phyloP scores from a whole-genome alignment of 352 stramenopile genomes.

The Thalassiosira livingstoniorum region DNA sequence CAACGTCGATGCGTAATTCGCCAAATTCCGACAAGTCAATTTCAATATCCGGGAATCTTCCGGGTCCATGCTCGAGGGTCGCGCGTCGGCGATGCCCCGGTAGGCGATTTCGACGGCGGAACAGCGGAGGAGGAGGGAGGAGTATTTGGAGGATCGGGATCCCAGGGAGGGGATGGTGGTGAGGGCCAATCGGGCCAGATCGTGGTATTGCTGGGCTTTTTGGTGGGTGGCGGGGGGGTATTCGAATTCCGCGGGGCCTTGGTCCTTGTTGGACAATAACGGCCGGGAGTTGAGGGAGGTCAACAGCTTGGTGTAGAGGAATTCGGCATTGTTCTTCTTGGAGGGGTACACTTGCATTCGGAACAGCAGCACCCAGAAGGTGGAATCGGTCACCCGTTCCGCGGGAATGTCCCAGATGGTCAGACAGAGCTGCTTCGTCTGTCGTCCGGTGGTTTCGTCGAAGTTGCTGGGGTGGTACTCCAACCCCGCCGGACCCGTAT shows the following conservation, averaged over 20 bases:
- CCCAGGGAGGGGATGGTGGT: conserved; percentile 72
- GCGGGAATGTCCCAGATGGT: conserved; percentile 84
- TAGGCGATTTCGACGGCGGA: conserved; percentile 80
- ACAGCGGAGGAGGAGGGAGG: conserved; percentile 78
- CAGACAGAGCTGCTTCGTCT: conserved; percentile 84
- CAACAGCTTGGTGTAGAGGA: conserved; percentile 85
- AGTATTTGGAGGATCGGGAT: conserved; percentile 69
- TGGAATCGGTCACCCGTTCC: conserved; percentile 77
- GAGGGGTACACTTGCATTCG: conserved; percentile 86
- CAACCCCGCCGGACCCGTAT: conserved; percentile 81
- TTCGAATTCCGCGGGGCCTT: conserved; percentile 77
- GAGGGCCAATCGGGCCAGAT: conserved; percentile 77
- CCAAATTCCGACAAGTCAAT: conserved; percentile 82
- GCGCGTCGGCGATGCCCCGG: conserved; percentile 74
- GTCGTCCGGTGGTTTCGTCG: conserved; percentile 77
- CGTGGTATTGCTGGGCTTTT: conserved; percentile 72
- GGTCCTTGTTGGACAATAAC: conserved; percentile 79
- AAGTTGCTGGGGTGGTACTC: conserved; percentile 85
- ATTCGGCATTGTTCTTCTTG: conserved; percentile 79
- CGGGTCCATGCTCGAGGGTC: conserved; percentile 80
- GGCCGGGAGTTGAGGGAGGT: conserved; percentile 80
- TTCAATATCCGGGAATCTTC: conserved; percentile 86
- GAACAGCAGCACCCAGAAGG: conserved; percentile 87
- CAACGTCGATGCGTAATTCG: conserved; percentile 83
- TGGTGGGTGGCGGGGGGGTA: conserved; percentile 73